Percentiles rank a stretch among this genome's conserved stretches.
Evolutionary conservation across 1,139 yeast species (phyloP).

Genomic region (Citeromyces hawaiiensis): DNA sequence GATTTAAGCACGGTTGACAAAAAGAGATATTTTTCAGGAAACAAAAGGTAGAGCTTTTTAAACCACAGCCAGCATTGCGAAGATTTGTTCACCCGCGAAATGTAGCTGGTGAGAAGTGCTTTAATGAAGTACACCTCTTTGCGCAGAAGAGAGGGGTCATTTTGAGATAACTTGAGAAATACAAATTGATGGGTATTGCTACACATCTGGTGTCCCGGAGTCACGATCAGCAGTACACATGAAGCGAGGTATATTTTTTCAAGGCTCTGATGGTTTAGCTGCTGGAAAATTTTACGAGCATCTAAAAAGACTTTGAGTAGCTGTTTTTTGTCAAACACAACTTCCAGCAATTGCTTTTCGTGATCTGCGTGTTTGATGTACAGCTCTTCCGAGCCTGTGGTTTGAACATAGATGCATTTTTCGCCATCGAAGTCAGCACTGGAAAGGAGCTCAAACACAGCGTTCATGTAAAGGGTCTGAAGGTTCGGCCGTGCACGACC

Average conservation of each 20-base stretch:
- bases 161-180: slow-evolving; percentile 1
- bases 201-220: slow-evolving; percentile 25
- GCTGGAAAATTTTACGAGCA: slow-evolving; percentile 3
- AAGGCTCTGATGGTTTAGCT: not conserved
- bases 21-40: slow-evolving; percentile 6
- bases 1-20: slow-evolving; percentile 18
- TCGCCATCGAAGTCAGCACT: not conserved
- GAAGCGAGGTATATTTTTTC: slow-evolving; percentile 11
- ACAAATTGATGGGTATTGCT: slow-evolving; percentile 16
- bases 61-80: slow-evolving; percentile 25
- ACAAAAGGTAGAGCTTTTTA: slow-evolving; percentile 13
- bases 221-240: slow-evolving; percentile 21
- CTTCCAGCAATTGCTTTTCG: slow-evolving; percentile 6
- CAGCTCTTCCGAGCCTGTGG: not conserved
- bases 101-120: slow-evolving; percentile 20
- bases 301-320: slow-evolving; percentile 8
- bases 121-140: slow-evolving; percentile 15
- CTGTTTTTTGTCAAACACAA: slow-evolving; percentile 7
- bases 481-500: not conserved
- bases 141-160: slow-evolving; percentile 7
- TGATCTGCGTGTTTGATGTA: slow-evolving; percentile 3
- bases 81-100: slow-evolving; percentile 27
- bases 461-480: not conserved
- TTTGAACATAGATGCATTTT: slow-evolving; percentile 1
- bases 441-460: not conserved